Conservation (phyloP, 805 yeast species). For the Monosporozyma aquatica region DNA sequence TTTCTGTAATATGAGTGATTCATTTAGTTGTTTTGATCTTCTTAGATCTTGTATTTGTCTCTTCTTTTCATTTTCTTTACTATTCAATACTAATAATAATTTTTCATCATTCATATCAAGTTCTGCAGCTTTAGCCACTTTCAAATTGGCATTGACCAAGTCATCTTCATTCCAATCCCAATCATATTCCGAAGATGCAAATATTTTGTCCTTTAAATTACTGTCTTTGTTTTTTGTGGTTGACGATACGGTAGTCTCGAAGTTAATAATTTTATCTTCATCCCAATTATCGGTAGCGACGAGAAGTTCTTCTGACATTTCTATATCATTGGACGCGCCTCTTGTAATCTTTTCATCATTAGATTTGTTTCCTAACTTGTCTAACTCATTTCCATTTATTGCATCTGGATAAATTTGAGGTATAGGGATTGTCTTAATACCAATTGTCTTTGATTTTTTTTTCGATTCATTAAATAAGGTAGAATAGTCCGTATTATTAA, state of each 20-base stretch:
- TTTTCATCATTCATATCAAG: slow-evolving; percentile 85
- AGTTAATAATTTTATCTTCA: slow-evolving; percentile 35
- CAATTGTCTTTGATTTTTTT: slow-evolving; percentile 8
- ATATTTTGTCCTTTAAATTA: slow-evolving; percentile 14
- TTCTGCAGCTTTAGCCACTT: slow-evolving; percentile 23
- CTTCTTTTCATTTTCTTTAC: not conserved
- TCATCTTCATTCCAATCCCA: slow-evolving; percentile 44
- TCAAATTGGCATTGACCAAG: slow-evolving; percentile 60
- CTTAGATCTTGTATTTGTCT: slow-evolving; percentile 4
- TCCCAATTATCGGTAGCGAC: slow-evolving; percentile 76
- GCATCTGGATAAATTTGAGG: slow-evolving; percentile 19
- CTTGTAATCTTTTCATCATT: slow-evolving; percentile 12
- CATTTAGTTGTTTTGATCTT: slow-evolving; percentile 38
- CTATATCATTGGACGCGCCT: slow-evolving; percentile 12
- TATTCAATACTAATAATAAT: slow-evolving; percentile 47
- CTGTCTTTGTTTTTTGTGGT: too few species aligned
- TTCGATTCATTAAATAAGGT: slow-evolving; percentile 4
- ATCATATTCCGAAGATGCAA: not conserved
- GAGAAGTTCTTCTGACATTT: slow-evolving; percentile 45
- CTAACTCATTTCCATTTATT: slow-evolving; percentile 11
- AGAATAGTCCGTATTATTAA: slow-evolving; percentile 23
- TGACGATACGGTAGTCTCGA: not conserved
- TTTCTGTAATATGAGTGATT: slow-evolving; percentile 45
- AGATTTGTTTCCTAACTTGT: slow-evolving; percentile 9
- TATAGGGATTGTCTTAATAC: slow-evolving; percentile 15